Evolutionary conservation across 2,329 filamentous ascomycete genomes (phyloP).

Genomic region (Amesomyces nigricolor): DNA sequence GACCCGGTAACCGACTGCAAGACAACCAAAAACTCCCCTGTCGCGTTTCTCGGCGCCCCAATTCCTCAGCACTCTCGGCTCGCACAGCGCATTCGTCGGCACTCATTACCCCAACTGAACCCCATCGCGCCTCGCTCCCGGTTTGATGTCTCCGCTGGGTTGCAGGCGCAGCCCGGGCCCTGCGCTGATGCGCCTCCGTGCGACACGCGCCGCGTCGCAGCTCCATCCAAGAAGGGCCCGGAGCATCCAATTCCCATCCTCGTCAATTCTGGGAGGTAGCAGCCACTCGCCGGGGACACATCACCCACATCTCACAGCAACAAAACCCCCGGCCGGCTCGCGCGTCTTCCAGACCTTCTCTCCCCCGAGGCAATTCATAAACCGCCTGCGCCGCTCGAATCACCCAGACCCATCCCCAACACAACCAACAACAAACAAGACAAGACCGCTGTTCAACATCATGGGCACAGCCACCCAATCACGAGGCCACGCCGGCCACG

Average conservation of each 20-base stretch:
- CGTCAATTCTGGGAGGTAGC: slow-evolving; percentile 15
- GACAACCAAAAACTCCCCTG: background rate
- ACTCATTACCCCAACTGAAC: background rate
- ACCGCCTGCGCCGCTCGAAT: slow-evolving; percentile 21
- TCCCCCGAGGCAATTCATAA: slow-evolving; percentile 22
- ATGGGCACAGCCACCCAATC: slow-evolving; percentile 36
- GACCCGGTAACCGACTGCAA: background rate
- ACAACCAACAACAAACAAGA: background rate
- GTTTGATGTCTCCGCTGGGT: slow-evolving; percentile 21
- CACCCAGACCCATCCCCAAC: slow-evolving; percentile 6
- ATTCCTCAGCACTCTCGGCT: background rate
- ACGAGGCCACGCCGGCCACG: slow-evolving; percentile 46
- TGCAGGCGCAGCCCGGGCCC: slow-evolving; percentile 15
- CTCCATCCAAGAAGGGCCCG: slow-evolving; percentile 23
- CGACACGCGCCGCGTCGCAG: slow-evolving; percentile 18
- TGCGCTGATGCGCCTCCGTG: slow-evolving; percentile 18
- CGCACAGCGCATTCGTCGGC: background rate
- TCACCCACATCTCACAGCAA: slow-evolving; percentile 27
- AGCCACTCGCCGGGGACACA: slow-evolving; percentile 30
- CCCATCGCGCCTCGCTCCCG: background rate
- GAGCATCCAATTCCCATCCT: slow-evolving; percentile 20
- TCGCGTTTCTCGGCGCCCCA: background rate
- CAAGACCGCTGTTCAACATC: slow-evolving; percentile 18
- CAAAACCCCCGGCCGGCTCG: too few species aligned
- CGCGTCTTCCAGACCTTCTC: slow-evolving; percentile 30